Evolutionary conservation across 768 basidiomycete genomes (phyloP).

Genomic region (Trametes villosa): DNA sequence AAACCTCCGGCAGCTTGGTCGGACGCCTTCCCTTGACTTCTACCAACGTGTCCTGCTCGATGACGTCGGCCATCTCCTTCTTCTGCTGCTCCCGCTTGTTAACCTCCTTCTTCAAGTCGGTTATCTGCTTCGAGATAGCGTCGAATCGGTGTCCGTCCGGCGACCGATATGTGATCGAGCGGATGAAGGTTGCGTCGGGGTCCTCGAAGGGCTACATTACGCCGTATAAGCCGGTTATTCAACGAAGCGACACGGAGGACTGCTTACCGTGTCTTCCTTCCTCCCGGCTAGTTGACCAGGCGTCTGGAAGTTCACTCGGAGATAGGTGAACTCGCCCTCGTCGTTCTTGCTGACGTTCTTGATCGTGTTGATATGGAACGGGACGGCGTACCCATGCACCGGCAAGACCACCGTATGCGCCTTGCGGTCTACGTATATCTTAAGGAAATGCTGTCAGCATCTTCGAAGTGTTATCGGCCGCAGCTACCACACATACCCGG

Average conservation of each 20-base stretch:
- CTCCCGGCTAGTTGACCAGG: conserved; percentile 97
- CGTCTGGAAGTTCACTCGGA: conserved; percentile 98
- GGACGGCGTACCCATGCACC: conserved; percentile 93
- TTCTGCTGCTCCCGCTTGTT: conserved; percentile 97
- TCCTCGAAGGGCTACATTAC: conserved; percentile 86
- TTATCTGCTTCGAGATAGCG: conserved; percentile 87
- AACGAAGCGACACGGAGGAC: conserved; percentile 50
- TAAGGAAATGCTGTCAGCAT: conserved; percentile 9
- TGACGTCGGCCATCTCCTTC: conserved; percentile 97
- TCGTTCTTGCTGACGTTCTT: conserved; percentile 98
- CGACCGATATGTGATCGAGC: conserved; percentile 93
- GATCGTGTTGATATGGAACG: conserved; percentile 98
- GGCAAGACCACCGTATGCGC: conserved; percentile 89
- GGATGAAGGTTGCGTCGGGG: conserved; percentile 93
- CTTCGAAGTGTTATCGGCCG: no score
- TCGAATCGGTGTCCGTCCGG: conserved; percentile 89
- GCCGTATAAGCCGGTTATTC: not conserved
- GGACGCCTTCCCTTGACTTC: conserved; percentile 91
- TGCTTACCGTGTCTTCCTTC: conserved; percentile 96
- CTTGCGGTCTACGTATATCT: conserved; percentile 94
- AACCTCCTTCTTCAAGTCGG: conserved; percentile 93
- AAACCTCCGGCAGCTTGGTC: conserved; percentile 86
- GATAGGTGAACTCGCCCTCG: conserved; percentile 91
- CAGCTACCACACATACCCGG: conserved; percentile 56
- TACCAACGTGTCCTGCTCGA: conserved; percentile 89